Evolutionary conservation across 345 rosid species (phyloP).

Genomic region (Linum lewisii): DNA sequence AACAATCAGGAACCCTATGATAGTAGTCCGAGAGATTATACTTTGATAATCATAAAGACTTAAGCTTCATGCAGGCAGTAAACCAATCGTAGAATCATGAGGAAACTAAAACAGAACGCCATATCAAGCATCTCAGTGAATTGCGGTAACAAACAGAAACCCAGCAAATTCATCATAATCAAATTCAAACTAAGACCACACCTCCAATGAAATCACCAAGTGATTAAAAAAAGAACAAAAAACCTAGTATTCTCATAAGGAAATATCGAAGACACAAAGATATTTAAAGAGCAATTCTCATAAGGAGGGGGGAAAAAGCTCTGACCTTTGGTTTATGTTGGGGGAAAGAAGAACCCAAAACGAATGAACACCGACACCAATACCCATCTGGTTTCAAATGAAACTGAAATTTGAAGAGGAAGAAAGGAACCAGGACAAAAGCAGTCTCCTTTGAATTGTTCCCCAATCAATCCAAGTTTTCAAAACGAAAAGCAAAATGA

Average conservation of each 20-base stretch:
- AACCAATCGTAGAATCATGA: too few relatives aligned
- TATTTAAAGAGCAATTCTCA: too few relatives aligned
- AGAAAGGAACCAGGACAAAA: not conserved
- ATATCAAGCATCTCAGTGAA: not conserved
- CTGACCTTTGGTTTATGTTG: not conserved
- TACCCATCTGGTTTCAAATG: not conserved
- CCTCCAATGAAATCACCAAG: too few relatives aligned
- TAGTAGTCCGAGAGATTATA: slow-evolving; percentile 1
- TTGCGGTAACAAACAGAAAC: not conserved
- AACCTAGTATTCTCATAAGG: too few relatives aligned
- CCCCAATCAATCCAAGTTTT: too few relatives aligned
- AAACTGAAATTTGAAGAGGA: not conserved
- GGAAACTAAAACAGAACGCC: not conserved
- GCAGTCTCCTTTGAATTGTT: too few relatives aligned
- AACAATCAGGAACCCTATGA: slow-evolving; percentile 14
- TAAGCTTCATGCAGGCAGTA: too few relatives aligned
- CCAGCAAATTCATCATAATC: not conserved
- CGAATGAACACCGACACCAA: not conserved
- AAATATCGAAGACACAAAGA: too few relatives aligned
- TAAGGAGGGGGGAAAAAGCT: not conserved
- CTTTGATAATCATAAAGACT: too few relatives aligned
- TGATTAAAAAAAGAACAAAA: too few relatives aligned
- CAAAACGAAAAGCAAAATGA: too few relatives aligned
- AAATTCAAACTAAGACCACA: too few relatives aligned
- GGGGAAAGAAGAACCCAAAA: not conserved